Evolutionary conservation across 371 early-diverging fungal genomes (phyloP).

Genomic region (Saksenaea oblongispora): DNA sequence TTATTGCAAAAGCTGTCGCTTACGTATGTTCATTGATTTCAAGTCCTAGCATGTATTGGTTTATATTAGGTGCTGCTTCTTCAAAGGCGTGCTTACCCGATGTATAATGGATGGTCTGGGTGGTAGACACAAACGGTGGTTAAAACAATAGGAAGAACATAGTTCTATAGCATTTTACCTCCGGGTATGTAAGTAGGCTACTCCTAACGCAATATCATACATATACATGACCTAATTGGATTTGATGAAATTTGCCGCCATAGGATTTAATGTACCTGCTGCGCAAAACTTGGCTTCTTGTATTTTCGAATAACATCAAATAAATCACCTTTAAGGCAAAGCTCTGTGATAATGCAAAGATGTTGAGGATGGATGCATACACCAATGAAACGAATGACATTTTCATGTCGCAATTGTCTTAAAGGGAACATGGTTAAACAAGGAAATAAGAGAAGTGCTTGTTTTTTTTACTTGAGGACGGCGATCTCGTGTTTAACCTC

Average conservation of each 20-base stretch:
- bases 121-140: not conserved
- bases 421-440: not conserved
- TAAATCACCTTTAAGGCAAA: conserved; percentile 75
- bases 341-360: conserved; percentile 74
- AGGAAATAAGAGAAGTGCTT: not conserved
- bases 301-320: conserved; percentile 73
- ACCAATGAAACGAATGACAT: conserved; percentile 76
- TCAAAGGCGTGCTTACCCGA: conserved; percentile 32
- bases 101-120: conserved; percentile 48
- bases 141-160: not conserved
- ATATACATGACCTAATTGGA: conserved; percentile 73
- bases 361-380: conserved; percentile 69
- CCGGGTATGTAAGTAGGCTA: conserved; percentile 67
- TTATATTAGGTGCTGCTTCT: too few species aligned
- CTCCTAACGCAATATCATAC: conserved; percentile 82
- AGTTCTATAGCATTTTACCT: conserved; percentile 35
- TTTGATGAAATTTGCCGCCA: too few species aligned
- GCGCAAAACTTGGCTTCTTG: conserved; percentile 65
- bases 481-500: conserved; percentile 79
- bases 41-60: conserved; percentile 51
- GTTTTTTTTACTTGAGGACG: conserved; percentile 64
- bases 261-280: conserved; percentile 50
- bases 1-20: too few species aligned
- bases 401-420: conserved; percentile 77
- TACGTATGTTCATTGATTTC: conserved; percentile 86